These are phyloP conservation scores for Blastobotrys malaysiensis DNA, from an alignment of 1,139 yeast species.

Conservation along the genomic window DNA sequence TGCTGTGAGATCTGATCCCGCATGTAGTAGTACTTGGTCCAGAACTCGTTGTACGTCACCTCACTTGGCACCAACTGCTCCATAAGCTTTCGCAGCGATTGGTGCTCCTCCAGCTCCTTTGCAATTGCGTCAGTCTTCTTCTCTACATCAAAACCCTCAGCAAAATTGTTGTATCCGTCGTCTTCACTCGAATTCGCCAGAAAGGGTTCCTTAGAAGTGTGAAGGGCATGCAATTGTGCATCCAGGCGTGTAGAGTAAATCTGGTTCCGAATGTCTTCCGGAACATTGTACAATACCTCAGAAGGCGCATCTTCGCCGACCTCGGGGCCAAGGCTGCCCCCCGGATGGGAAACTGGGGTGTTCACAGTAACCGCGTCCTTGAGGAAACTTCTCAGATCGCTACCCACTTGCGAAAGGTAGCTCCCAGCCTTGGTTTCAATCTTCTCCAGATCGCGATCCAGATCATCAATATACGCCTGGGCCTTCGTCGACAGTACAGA, in stretches of 20 bases:
- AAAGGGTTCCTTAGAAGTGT: constrained; percentile 45
- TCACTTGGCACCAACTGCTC: constrained; percentile 62
- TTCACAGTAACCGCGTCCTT: constrained; percentile 47
- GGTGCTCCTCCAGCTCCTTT: constrained; percentile 43
- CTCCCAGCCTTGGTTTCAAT: constrained; percentile 61
- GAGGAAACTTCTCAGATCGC: constrained; percentile 43
- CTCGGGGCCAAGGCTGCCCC: constrained; percentile 22
- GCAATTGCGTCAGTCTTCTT: constrained; percentile 50
- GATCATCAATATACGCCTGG: constrained; percentile 52
- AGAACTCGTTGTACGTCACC: constrained; percentile 57
- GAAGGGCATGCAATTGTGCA: constrained; percentile 50
- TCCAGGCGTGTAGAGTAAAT: constrained; percentile 51
- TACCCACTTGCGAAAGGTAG: constrained; percentile 52
- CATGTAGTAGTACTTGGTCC: constrained; percentile 67
- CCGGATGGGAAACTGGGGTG: constrained; percentile 22
- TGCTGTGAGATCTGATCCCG: constrained; percentile 52
- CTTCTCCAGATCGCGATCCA: constrained; percentile 62
- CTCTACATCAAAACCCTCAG: constrained; percentile 41
- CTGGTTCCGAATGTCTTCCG: constrained; percentile 33
- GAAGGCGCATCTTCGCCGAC: constrained; percentile 34
- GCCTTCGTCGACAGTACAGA: constrained; percentile 42
- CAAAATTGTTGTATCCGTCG: constrained; percentile 34
- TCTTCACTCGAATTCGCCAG: constrained; percentile 27
- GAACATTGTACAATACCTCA: constrained; percentile 43
- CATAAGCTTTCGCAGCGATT: constrained; percentile 54